A percentile compares a stretch with the other conserved stretches of the same genome.
phyloP scores from a whole-genome alignment of 805 yeast genomes.

The Saccharomycopsis javanensis region DNA sequence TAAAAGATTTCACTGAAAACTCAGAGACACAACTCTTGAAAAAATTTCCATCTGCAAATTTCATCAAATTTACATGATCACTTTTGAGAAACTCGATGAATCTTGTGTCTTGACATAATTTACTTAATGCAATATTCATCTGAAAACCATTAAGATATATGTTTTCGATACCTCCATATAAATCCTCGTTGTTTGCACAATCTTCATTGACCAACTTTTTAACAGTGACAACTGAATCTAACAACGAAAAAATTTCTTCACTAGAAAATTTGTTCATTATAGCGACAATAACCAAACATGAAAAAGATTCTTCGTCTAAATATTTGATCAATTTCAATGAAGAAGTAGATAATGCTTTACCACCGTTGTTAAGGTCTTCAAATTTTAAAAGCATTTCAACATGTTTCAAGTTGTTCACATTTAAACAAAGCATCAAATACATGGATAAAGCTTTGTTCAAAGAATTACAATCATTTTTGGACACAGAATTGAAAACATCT shows the following conservation, averaged over 20 bases:
- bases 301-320: constrained; percentile 3
- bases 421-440: background rate
- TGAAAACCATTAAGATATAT: background rate
- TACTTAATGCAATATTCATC: background rate
- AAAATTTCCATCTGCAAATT: constrained; percentile 1
- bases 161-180: background rate
- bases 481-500: background rate
- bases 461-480: background rate
- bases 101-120: background rate
- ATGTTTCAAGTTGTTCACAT: constrained; percentile 1
- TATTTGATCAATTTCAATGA: constrained; percentile 7
- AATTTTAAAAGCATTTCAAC: constrained; percentile 2
- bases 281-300: constrained; percentile 1
- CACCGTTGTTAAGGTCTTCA: background rate
- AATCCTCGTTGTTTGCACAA: background rate
- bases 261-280: background rate
- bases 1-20: constrained; percentile 12
- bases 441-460: constrained; percentile 2
- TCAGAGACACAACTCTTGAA: constrained; percentile 7
- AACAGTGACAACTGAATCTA: background rate
- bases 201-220: background rate
- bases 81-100: background rate
- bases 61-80: background rate
- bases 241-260: background rate
- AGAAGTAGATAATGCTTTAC: background rate